Conservation (phyloP, 2,329 filamentous ascomycete species). For the Colletotrichum limetticola region DNA sequence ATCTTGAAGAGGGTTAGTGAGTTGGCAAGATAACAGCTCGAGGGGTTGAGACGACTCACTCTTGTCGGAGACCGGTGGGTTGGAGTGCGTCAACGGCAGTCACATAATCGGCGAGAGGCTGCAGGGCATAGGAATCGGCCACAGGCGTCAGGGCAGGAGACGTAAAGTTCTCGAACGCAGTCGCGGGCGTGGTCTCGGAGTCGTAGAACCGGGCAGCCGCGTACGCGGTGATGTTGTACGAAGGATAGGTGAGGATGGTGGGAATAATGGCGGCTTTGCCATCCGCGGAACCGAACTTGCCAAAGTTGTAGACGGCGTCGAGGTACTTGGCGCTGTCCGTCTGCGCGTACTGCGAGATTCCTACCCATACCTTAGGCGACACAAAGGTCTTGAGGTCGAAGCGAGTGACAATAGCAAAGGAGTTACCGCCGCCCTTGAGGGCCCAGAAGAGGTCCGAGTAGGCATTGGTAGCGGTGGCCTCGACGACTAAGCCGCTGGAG, state of each 20-base stretch:
- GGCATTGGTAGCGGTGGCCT: slow-evolving; percentile 44
- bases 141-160: slow-evolving; percentile 30
- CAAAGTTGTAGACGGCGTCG: slow-evolving; percentile 37
- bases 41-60: background rate
- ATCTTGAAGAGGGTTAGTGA: slow-evolving; percentile 15
- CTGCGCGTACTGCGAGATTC: slow-evolving; percentile 30
- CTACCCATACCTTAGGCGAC: slow-evolving; percentile 24
- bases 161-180: slow-evolving; percentile 36
- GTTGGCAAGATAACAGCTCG: too few species aligned
- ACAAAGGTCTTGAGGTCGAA: slow-evolving; percentile 40
- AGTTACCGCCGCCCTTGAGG: slow-evolving; percentile 48
- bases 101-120: slow-evolving; percentile 32
- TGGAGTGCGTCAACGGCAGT: slow-evolving; percentile 32
- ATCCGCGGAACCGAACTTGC: slow-evolving; percentile 29
- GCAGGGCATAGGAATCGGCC: slow-evolving; percentile 23
- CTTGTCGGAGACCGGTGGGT: slow-evolving; percentile 34
- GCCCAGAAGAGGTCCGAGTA: slow-evolving; percentile 49
- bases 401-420: slow-evolving; percentile 49
- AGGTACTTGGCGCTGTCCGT: slow-evolving; percentile 26
- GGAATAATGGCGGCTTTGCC: slow-evolving; percentile 36
- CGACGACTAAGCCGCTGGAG: slow-evolving; percentile 49
- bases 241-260: slow-evolving; percentile 33
- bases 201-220: slow-evolving; percentile 35
- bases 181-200: slow-evolving; percentile 13
- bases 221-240: slow-evolving; percentile 32